Evolutionary conservation across 1,139 yeast genomes (phyloP).

Genomic region (Geotrichum siamense): DNA sequence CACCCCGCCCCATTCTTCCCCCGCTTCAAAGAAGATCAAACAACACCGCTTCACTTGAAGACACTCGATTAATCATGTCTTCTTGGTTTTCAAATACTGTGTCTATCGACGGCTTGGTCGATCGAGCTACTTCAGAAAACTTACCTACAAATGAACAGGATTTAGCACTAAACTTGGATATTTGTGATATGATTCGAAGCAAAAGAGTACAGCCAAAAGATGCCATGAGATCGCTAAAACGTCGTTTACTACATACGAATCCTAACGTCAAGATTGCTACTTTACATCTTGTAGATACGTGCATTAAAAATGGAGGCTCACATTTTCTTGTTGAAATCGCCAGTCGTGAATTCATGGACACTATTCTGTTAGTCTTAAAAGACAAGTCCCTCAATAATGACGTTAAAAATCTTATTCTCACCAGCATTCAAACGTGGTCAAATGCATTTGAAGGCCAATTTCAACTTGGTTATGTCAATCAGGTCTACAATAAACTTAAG

Average conservation of each 20-base stretch:
- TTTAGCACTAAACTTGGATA: constrained; percentile 69
- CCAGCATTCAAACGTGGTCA: constrained; percentile 70
- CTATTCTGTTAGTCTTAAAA: constrained; percentile 36
- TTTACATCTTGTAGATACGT: constrained; percentile 70
- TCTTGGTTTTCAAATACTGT: constrained; percentile 56
- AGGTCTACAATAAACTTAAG: constrained; percentile 52
- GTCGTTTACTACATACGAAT: constrained; percentile 55
- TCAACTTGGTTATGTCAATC: constrained; percentile 59
- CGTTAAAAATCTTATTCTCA: constrained; percentile 55
- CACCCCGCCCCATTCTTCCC: no score
- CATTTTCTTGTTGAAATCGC: constrained; percentile 77
- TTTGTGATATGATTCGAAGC: constrained; percentile 80
- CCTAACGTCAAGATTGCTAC: constrained; percentile 75
- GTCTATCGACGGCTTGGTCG: constrained; percentile 57
- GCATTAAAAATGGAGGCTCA: constrained; percentile 88
- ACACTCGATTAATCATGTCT: constrained; percentile 3
- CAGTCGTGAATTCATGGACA: constrained; percentile 79
- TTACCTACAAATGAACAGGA: constrained; percentile 91
- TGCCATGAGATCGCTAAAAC: constrained; percentile 77
- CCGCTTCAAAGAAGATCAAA: no score
- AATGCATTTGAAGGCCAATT: constrained; percentile 65
- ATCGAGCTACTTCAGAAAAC: constrained; percentile 77
- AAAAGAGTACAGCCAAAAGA: constrained; percentile 76
- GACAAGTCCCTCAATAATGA: constrained; percentile 40
- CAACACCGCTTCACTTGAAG: not conserved